A percentile compares a stretch with the other conserved stretches of the same genome.
Evolutionary conservation across 352 stramenopile species (phyloP).

Genomic region (Phytophthora sp.): DNA sequence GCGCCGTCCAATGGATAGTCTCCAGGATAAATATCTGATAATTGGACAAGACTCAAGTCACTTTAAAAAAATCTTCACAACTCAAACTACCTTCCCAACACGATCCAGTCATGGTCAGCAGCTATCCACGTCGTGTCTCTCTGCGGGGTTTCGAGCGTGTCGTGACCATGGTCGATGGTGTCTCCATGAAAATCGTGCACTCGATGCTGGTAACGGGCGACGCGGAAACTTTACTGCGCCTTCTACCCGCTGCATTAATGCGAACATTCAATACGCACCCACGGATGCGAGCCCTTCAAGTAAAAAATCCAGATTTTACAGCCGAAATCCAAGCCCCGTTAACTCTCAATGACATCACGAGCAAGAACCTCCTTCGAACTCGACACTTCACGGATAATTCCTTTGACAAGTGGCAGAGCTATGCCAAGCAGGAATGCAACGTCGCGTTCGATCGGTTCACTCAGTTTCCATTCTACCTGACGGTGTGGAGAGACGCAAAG

Average conservation of each 20-base stretch:
- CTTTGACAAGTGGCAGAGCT: constrained; percentile 28
- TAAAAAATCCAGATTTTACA: constrained; percentile 33
- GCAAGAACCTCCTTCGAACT: constrained; percentile 23
- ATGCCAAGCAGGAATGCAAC: constrained; percentile 32
- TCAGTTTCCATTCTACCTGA: constrained; percentile 44
- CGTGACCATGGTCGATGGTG: constrained; percentile 27
- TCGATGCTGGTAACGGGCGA: constrained; percentile 35
- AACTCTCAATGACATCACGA: constrained; percentile 24
- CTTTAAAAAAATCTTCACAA: too few relatives aligned
- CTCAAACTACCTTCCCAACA: too few relatives aligned
- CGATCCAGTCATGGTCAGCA: too few relatives aligned
- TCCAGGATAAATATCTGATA: too few relatives aligned
- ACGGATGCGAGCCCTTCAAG: constrained; percentile 43
- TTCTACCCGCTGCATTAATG: constrained; percentile 35
- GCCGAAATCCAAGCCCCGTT: constrained; percentile 40
- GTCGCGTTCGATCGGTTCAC: constrained; percentile 41
- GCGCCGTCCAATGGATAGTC: too few relatives aligned
- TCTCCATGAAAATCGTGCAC: constrained; percentile 42
- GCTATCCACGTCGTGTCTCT: constrained; percentile 30
- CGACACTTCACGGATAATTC: not conserved
- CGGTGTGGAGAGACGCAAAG: constrained; percentile 33
- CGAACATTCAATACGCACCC: constrained; percentile 53
- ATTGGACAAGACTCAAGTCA: too few relatives aligned
- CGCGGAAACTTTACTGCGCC: constrained; percentile 23
- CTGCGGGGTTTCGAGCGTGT: constrained; percentile 47